A percentile compares a stretch with the other conserved stretches of the same genome.
phyloP scores from a whole-genome alignment of 805 yeast genomes.

The Cyberlindnera saturnus region DNA sequence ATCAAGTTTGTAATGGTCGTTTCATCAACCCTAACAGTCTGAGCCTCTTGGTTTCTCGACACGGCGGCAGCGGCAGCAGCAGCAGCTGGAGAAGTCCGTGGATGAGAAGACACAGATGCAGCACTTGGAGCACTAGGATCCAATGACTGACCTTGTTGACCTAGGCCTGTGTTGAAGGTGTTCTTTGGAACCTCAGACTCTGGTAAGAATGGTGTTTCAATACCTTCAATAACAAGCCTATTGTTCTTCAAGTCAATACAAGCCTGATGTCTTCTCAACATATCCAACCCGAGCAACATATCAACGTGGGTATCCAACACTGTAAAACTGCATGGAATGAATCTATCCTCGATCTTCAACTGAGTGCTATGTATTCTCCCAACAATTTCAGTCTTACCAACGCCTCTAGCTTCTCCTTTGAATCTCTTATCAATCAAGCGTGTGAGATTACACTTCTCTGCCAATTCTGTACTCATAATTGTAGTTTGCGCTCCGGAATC shows the following conservation, averaged over 20 bases:
- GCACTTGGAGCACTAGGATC: background rate
- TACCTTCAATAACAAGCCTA: slow-evolving; percentile 63
- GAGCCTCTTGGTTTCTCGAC: slow-evolving; percentile 3
- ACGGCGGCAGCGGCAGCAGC: slow-evolving; percentile 21
- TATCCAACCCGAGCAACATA: slow-evolving; percentile 80
- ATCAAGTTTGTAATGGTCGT: slow-evolving; percentile 40
- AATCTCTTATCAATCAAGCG: slow-evolving; percentile 76
- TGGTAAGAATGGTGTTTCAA: slow-evolving; percentile 63
- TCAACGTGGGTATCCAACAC: slow-evolving; percentile 71
- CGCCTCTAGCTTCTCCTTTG: slow-evolving; percentile 83
- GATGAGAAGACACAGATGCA: background rate
- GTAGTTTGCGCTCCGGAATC: slow-evolving; percentile 96
- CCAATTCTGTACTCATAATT: slow-evolving; percentile 71
- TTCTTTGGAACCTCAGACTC: slow-evolving; percentile 61
- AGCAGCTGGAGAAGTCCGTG: slow-evolving; percentile 9
- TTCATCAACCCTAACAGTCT: slow-evolving; percentile 22
- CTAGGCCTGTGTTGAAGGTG: background rate
- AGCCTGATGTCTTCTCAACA: slow-evolving; percentile 87
- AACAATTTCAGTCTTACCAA: slow-evolving; percentile 70
- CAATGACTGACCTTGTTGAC: background rate
- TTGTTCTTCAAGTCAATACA: slow-evolving; percentile 65
- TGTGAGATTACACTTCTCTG: slow-evolving; percentile 62
- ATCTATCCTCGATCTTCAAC: slow-evolving; percentile 62
- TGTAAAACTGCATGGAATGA: slow-evolving; percentile 61
- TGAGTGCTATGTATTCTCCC: slow-evolving; percentile 91